Percentiles rank a stretch among this genome's conserved stretches.
phyloP scores from a whole-genome alignment of 108 stramenopile genomes.

The Skeletonema menzelii region DNA sequence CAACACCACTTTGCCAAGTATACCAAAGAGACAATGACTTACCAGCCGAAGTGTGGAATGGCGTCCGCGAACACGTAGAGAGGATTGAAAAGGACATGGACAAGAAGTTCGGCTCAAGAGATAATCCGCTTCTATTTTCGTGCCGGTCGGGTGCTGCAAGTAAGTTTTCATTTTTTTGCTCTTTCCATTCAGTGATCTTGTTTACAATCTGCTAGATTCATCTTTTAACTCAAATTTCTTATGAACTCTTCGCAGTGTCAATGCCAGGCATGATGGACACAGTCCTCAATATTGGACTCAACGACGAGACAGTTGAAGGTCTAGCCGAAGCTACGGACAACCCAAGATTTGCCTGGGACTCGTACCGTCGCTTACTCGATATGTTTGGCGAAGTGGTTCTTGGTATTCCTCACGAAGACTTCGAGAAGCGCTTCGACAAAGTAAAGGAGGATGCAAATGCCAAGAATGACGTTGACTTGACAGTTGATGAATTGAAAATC shows the following conservation, averaged over 20 bases:
- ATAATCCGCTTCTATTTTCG: slow-evolving; percentile 68
- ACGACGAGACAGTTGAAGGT: slow-evolving; percentile 73
- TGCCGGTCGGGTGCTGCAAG: slow-evolving; percentile 67
- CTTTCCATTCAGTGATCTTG: background rate
- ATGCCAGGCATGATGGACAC: slow-evolving; percentile 86
- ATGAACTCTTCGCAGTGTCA: slow-evolving; percentile 27
- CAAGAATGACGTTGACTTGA: slow-evolving; percentile 60
- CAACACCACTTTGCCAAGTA: slow-evolving; percentile 39
- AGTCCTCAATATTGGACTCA: slow-evolving; percentile 85
- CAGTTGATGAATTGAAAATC: slow-evolving; percentile 56
- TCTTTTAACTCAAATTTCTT: background rate
- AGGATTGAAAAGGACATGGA: slow-evolving; percentile 66
- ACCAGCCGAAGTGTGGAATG: slow-evolving; percentile 39
- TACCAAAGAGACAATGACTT: slow-evolving; percentile 39
- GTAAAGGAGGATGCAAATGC: slow-evolving; percentile 54
- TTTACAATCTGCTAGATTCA: background rate
- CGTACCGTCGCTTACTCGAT: slow-evolving; percentile 80
- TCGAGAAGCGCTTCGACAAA: slow-evolving; percentile 66
- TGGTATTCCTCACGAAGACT: slow-evolving; percentile 73
- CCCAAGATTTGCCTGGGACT: slow-evolving; percentile 79
- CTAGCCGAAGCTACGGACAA: slow-evolving; percentile 74
- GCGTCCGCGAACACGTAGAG: slow-evolving; percentile 40
- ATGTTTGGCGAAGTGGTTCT: slow-evolving; percentile 89
- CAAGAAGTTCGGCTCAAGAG: slow-evolving; percentile 57
- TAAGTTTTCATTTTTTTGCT: slow-evolving; percentile 32